Evolutionary conservation across 2,329 filamentous ascomycete genomes (phyloP).

Genomic region (Exophiala sp.): DNA sequence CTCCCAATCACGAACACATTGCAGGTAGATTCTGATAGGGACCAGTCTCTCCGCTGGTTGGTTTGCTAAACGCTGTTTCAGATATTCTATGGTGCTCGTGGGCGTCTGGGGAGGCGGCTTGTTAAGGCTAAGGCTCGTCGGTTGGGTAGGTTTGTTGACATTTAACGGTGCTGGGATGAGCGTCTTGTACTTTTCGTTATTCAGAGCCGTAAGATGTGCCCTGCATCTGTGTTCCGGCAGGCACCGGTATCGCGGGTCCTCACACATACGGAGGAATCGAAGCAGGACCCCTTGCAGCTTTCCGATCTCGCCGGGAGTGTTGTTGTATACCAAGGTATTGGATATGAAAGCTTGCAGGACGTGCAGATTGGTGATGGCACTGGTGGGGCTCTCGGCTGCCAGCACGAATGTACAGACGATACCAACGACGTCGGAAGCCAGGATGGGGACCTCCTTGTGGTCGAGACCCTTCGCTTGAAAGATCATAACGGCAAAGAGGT

Average conservation of each 20-base stretch:
- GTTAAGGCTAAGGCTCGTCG: neutral
- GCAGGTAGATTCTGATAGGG: neutral
- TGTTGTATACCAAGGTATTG: conserved; percentile 4
- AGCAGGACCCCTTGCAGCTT: conserved; percentile 9
- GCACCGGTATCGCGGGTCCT: conserved; percentile 15
- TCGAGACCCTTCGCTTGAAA: conserved; percentile 2
- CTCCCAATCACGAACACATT: conserved; percentile 8
- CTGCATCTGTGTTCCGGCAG: conserved; percentile 13
- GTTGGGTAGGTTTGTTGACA: conserved; percentile 3
- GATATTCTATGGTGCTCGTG: neutral
- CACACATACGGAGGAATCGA: conserved; percentile 12
- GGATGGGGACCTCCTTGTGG: conserved; percentile 2
- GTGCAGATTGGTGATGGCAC: conserved; percentile 10
- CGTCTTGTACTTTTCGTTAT: conserved; percentile 4
- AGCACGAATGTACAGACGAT: conserved; percentile 18
- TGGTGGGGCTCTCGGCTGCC: neutral
- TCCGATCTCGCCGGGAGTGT: conserved; percentile 1
- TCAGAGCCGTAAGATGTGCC: neutral
- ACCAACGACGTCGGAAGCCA: conserved; percentile 15
- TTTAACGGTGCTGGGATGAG: conserved; percentile 11
- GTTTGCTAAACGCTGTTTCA: neutral
- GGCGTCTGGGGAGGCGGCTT: neutral
- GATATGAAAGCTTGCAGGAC: conserved; percentile 16
- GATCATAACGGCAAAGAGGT: conserved; percentile 12
- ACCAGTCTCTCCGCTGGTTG: neutral